phyloP scores from a whole-genome alignment of 73 alveolate species.

The Symbiodinium natans region DNA sequence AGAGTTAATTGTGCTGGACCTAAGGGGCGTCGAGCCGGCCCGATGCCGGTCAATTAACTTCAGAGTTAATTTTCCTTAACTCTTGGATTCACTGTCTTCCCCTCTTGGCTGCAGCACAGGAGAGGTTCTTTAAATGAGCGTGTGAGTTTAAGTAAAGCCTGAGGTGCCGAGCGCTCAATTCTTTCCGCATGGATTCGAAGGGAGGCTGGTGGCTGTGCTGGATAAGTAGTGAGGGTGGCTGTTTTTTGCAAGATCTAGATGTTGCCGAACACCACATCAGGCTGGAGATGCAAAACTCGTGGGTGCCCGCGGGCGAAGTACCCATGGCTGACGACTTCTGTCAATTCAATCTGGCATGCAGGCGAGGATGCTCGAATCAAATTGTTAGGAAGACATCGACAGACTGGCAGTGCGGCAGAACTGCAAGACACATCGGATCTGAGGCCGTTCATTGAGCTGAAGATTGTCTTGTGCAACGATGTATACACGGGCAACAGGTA shows the following conservation, averaged over 20 bases:
- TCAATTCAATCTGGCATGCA: constrained; percentile 42
- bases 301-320: constrained; percentile 45
- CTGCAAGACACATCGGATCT: no score
- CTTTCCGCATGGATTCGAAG: constrained; percentile 79
- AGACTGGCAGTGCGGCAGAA: no score
- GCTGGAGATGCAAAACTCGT: constrained; percentile 72
- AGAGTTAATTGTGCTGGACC: no score
- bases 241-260: no score
- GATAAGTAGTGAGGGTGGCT: no score
- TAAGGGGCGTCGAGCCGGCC: no score
- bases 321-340: constrained; percentile 41
- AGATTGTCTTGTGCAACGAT: constrained; percentile 53
- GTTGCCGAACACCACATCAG: no score
- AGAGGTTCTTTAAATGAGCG: no score
- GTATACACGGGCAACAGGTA: constrained; percentile 60
- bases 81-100: neutral
- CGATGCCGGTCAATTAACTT: neutral
- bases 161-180: constrained; percentile 67
- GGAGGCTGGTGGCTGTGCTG: constrained; percentile 47
- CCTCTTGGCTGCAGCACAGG: no score
- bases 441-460: constrained; percentile 63
- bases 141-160: neutral
- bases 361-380: neutral
- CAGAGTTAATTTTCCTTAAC: neutral
- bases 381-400: no score